A percentile compares a stretch with the other conserved stretches of the same genome.
Conservation (phyloP, 495 filamentous ascomycete genomes). For the Zalerion maritima region DNA sequence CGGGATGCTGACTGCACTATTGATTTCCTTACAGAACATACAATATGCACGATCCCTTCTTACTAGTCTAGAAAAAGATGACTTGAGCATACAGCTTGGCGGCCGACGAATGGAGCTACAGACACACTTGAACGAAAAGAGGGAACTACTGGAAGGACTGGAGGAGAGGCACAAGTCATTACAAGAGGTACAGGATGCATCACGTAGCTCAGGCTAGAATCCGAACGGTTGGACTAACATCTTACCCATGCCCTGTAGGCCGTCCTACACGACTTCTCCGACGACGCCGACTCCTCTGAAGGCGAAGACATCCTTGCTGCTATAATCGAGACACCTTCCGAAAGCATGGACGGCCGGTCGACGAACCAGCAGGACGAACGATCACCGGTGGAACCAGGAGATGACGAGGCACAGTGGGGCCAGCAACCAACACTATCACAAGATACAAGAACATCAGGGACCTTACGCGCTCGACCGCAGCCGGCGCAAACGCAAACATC, state of each 20-base stretch:
- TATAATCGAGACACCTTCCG: slow-evolving; percentile 32
- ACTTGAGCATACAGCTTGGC: slow-evolving; percentile 46
- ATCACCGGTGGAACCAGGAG: slow-evolving; percentile 5
- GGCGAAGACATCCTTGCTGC: slow-evolving; percentile 35
- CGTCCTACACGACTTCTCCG: slow-evolving; percentile 7
- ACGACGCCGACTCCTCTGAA: slow-evolving; percentile 29
- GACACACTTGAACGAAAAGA: slow-evolving; percentile 47
- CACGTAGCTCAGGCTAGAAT: slow-evolving; percentile 14
- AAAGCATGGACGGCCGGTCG: slow-evolving; percentile 27
- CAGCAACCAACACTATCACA: slow-evolving; percentile 3
- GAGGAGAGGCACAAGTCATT: slow-evolving; percentile 49
- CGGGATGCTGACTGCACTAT: no score
- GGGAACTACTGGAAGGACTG: slow-evolving; percentile 40
- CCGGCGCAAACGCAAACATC: slow-evolving; percentile 8
- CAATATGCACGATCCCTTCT: slow-evolving; percentile 67
- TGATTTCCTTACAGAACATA: no score
- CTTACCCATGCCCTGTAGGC: no score
- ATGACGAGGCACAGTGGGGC: slow-evolving; percentile 2
- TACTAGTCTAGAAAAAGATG: slow-evolving; percentile 60
- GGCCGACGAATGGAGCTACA: slow-evolving; percentile 52
- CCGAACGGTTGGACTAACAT: slow-evolving; percentile 7
- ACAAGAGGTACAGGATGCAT: no score
- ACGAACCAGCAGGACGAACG: slow-evolving; percentile 11
- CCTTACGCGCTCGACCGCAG: slow-evolving; percentile 12
- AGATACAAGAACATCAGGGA: slow-evolving; percentile 13